These are phyloP conservation scores for Podaxis mareebaensis DNA, from an alignment of 768 basidiomycete genomes.

Conservation along the genomic window DNA sequence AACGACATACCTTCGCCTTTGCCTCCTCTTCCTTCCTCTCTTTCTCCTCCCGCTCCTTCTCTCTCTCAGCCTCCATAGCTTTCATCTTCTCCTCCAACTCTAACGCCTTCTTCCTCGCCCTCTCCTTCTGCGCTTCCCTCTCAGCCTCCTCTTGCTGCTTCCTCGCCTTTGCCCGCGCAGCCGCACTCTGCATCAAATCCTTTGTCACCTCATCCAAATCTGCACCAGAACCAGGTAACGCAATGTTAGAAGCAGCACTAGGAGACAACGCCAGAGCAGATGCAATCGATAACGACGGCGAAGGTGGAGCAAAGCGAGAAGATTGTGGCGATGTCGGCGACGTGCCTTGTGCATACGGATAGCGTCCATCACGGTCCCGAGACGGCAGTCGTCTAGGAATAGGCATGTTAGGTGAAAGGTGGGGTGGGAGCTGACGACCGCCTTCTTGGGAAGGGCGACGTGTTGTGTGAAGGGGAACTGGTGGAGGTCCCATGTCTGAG, in stretches of 20 bases:
- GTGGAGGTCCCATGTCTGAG: constrained; percentile 54
- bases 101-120: constrained; percentile 77
- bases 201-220: constrained; percentile 71
- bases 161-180: constrained; percentile 79
- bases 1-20: constrained; percentile 9
- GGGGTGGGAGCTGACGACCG: constrained; percentile 59
- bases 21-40: constrained; percentile 12
- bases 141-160: constrained; percentile 84
- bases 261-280: not conserved
- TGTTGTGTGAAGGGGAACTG: constrained; percentile 39
- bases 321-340: constrained; percentile 35
- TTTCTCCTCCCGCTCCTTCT: constrained; percentile 18
- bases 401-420: constrained; percentile 41
- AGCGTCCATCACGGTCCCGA: constrained; percentile 26
- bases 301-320: constrained; percentile 37
- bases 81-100: constrained; percentile 73
- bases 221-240: constrained; percentile 39
- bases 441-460: constrained; percentile 38
- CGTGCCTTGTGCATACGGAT: constrained; percentile 32
- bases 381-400: constrained; percentile 40
- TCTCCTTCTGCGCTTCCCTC: constrained; percentile 75
- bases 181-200: constrained; percentile 80
- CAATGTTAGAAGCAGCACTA: constrained; percentile 25
- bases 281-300: constrained; percentile 38
- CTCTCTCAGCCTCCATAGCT: constrained; percentile 27